Base-by-base conservation (phyloP, 345 rosid genomes). In the Kernera saxatilis region DNA sequence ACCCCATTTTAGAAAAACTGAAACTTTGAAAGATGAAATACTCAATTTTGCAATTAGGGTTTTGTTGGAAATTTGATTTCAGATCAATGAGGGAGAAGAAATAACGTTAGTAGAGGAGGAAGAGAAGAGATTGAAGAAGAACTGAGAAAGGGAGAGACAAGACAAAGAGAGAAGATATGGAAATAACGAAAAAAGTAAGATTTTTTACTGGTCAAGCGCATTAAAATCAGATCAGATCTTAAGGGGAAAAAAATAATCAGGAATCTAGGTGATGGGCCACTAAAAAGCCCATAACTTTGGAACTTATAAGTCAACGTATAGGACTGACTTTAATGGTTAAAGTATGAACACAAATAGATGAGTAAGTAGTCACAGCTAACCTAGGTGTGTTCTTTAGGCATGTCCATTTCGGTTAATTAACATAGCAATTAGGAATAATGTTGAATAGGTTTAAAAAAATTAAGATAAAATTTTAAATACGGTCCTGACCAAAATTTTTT, bases 141-240 rank as follows among this genome's bases (percentile, higher is more conserved):
- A 25, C 17, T 65, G 48, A 35, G 10, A 15, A 15, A 17, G 5
- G 25, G 25, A 36, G 35, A 49, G 10, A 21, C n/a, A n/a, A 10
- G 52, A 46, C n/a, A 50, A 7, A 13, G 36, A 52, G 13, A 15
- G 49, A 15, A 8, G 26, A 37, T 18, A 29, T 18, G 29, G 41
- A 5, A 60, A 60, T 39, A 63, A 43, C 30, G 29, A 62, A 62
- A 40, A 15, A 29, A 44, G 54, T 12, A 33, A 41, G 68, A 9
- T 41, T n/a, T n/a, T 9, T 8, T 29, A 36, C 13, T 72, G 49
- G 65, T 73, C 73, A 73, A 73, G 67, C 19, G 62, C 68, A 67
- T 67, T 74, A 57, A 66, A 21, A 23, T 57, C 65, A 49, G 75
- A 71, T 37, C 68, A 50, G 69, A 71, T 70, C 74, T 59, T 58